Base-by-base conservation (phyloP, 257 asterid species). In the Coffea eugenioides region DNA sequence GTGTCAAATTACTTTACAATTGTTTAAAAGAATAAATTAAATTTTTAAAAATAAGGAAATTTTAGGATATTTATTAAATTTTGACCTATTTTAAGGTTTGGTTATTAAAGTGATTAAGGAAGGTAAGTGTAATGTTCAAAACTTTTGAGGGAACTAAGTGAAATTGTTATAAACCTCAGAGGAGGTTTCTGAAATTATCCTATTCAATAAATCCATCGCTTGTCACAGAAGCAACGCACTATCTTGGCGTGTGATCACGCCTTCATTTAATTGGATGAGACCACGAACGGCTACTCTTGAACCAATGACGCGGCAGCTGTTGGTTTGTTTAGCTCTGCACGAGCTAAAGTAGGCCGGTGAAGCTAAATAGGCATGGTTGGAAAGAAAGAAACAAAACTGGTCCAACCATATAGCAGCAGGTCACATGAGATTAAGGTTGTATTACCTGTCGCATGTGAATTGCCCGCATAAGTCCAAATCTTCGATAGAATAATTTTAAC, bases 391-490 rank as follows among this genome's bases (percentile, higher is more conserved):
- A 87, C 93, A 86, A 87, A 84, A 71, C 65, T 80, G 77, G 80
- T 75, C 81, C 39, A 74, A 67, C 62, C 71, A 74, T 36, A 80
- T 27, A 71, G 76, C 72, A 45, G 82, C 88, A 87, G 77, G 76
- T 84, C 89, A 87, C 90, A 79, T 89, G 92, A 85, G 46, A 76
- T 67, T 56, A 62, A 73, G 56, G 43, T 79, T 34, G 57, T 31
- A 78, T 68, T 69, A 39, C 46, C 70, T 78, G 86, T 84, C 84
- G 76, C 90, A 85, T 84, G 89, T 89, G 92, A 61, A 80, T 75
- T 84, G 86, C 89, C 86, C 80, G 79, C 84, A 36, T 23, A 74
- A 61, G 39, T 75, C 46, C 25, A 78, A 76, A 46, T 71, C 69
- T 71, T n/a, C 39, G 27, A 57, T 71, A 21, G 14, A 21, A 6